phyloP scores from a whole-genome alignment of 1,139 yeast species.

The Torulaspora globosa region DNA sequence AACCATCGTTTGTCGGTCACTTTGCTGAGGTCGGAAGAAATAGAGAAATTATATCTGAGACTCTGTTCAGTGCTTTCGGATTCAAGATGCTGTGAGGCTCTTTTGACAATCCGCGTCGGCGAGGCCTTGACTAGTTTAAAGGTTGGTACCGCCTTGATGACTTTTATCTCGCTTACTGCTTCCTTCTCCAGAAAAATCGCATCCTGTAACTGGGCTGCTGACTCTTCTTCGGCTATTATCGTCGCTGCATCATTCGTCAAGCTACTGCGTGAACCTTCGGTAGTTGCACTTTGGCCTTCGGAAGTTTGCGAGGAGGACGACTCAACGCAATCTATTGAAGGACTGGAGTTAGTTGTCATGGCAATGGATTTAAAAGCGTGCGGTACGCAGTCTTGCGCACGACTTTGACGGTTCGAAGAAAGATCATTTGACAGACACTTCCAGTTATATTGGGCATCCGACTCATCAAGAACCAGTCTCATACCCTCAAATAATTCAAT shows the following conservation, averaged over 20 bases:
- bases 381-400: slow-evolving; percentile 4
- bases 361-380: slow-evolving; percentile 15
- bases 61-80: slow-evolving; percentile 7
- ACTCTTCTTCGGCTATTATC: not conserved
- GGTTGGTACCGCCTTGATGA: slow-evolving; percentile 4
- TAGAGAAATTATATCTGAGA: slow-evolving; percentile 19
- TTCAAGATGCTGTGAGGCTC: slow-evolving; percentile 4
- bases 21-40: slow-evolving; percentile 19
- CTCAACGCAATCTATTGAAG: too few species aligned
- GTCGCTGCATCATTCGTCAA: not conserved
- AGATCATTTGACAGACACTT: slow-evolving; percentile 27
- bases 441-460: slow-evolving; percentile 35
- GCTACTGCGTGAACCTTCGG: not conserved
- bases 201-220: not conserved
- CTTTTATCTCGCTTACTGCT: not conserved
- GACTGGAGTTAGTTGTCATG: not conserved
- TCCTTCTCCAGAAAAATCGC: not conserved
- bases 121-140: slow-evolving; percentile 14
- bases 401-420: slow-evolving; percentile 19
- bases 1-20: slow-evolving; percentile 19
- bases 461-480: slow-evolving; percentile 32
- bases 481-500: slow-evolving; percentile 32
- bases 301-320: not conserved
- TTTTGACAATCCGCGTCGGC: slow-evolving; percentile 13
- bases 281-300: not conserved